Conservation (phyloP, 257 asterid genomes). For the Cruciata laevipes region DNA sequence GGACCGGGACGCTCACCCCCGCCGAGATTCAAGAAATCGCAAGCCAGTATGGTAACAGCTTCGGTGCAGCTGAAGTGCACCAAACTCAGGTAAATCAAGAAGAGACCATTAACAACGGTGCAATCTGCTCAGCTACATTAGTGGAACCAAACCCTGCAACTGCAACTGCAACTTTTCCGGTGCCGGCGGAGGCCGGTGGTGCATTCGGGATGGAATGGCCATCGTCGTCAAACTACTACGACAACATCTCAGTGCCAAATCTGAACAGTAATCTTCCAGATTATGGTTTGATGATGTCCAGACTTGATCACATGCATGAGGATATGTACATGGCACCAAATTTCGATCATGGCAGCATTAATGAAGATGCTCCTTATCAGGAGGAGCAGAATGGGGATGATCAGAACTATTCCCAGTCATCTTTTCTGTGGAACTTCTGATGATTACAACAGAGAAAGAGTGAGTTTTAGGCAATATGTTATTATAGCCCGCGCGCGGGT, state of each 20-base stretch:
- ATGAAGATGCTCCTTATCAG: background rate
- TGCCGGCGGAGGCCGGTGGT: background rate
- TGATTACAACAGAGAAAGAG: background rate
- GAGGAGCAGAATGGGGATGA: constrained; percentile 16
- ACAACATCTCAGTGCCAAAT: background rate
- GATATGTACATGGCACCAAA: constrained; percentile 38
- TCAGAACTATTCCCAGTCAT: background rate
- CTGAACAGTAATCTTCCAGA: constrained; percentile 1
- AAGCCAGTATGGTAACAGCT: constrained; percentile 25
- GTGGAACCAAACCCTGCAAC: background rate
- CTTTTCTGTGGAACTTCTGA: constrained; percentile 51
- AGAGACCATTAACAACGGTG: background rate
- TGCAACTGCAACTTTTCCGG: background rate
- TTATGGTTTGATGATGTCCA: constrained; percentile 9
- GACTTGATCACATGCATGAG: constrained; percentile 21
- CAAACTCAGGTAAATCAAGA: background rate
- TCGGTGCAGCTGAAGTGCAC: background rate
- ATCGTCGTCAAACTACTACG: background rate
- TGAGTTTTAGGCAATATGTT: background rate
- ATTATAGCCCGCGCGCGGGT: background rate
- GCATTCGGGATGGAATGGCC: background rate
- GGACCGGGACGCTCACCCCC: constrained; percentile 15
- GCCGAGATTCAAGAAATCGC: constrained; percentile 38
- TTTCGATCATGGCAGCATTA: constrained; percentile 5
- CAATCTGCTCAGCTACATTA: background rate